Base-by-base conservation (phyloP, 2,329 filamentous ascomycete species). In the Colletotrichum spaethianum region DNA sequence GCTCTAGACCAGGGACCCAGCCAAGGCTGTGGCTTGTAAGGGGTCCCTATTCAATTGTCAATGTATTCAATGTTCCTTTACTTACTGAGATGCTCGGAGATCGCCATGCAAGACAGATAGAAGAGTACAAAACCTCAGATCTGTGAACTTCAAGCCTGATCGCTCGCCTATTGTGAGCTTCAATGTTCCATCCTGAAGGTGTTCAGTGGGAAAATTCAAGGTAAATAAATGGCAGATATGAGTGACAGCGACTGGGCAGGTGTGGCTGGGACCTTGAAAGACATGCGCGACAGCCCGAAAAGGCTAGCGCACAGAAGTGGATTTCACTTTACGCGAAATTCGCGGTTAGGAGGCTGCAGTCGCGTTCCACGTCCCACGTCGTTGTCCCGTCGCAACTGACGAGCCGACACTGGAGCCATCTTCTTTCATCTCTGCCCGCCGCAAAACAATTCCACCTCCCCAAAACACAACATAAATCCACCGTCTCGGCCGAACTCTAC, bases 251-350 rank as follows among this genome's bases (percentile, higher is more conserved):
- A 57, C 36, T 33, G 5, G n/a, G 44, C 31, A 26, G 28, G 63
- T 67, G 68, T 50, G 52, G 48, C 67, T 55, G 26, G 28, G n/a
- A 55, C n/a, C 20, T 42, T 46, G 40, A 16, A 38, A 66, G 46
- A 36, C 56, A 42, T 40, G 28, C 48, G 55, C 68, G 56, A 42
- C 23, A 26, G 16, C 44, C 28, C 12, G 20, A 53, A 53, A 11
- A 56, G 64, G 64, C 50, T 63, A 59, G 65, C 61, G 18, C 28
- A 3, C 20, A 16, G 14, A 18, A 33, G 23, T 52, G 63, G 40
- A 57, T 48, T 64, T 68, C 72, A 75, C 73, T 75, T 60, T 74
- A 75, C 73, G 73, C 73, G 73, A 74, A 70, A 75, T 69, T 74
- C 68, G 73, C 71, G 71, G 67, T 71, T 63, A 57, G 61, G 71